These are phyloP conservation scores for Stagonosporopsis tanaceti DNA, from an alignment of 2,329 filamentous ascomycete genomes.

Conservation along the genomic window DNA sequence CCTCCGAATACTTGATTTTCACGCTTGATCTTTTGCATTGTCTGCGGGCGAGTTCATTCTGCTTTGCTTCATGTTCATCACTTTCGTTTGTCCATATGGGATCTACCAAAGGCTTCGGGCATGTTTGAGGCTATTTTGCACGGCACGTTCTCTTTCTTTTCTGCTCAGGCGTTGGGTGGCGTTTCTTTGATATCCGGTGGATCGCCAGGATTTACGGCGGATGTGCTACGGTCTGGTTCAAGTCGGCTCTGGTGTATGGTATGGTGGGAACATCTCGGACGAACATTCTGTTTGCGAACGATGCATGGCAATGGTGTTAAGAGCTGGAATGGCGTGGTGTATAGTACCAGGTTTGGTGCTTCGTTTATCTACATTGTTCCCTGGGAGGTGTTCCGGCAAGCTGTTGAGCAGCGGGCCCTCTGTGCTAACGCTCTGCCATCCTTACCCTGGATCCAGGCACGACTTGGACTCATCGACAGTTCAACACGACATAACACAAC, in stretches of 20 bases:
- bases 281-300: constrained; percentile 12
- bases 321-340: constrained; percentile 18
- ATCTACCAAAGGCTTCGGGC: constrained; percentile 6
- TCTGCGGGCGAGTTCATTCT: constrained; percentile 27
- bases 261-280: constrained; percentile 10
- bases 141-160: constrained; percentile 28
- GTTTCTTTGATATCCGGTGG: constrained; percentile 13
- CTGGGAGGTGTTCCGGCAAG: constrained; percentile 8
- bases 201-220: constrained; percentile 17
- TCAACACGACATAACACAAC: constrained; percentile 27
- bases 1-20: constrained; percentile 16
- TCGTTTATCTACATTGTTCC: constrained; percentile 17
- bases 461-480: constrained; percentile 32
- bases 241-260: constrained; percentile 9
- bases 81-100: constrained; percentile 33
- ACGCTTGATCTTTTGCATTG: constrained; percentile 36
- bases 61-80: constrained; percentile 26
- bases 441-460: constrained; percentile 34
- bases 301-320: constrained; percentile 19
- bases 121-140: constrained; percentile 25
- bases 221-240: constrained; percentile 11
- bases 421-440: constrained; percentile 15
- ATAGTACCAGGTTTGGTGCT: constrained; percentile 25
- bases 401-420: constrained; percentile 13
- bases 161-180: constrained; percentile 29